phyloP scores from a whole-genome alignment of 225 moss, liverwort and hornwort genomes.

The Bryoerythrophyllum caledonicum region DNA sequence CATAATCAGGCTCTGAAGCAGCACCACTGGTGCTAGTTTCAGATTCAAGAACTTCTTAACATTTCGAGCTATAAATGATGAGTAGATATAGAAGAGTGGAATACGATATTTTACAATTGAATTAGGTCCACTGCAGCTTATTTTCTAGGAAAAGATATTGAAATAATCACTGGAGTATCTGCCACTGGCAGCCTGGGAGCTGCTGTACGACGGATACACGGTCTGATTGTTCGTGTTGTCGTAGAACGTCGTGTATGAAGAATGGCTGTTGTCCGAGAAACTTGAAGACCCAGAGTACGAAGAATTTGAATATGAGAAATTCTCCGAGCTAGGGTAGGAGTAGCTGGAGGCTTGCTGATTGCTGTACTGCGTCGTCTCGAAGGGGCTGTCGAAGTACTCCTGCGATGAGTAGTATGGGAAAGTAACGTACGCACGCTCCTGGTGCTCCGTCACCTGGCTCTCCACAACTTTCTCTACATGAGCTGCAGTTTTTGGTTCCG shows the following conservation, averaged over 20 bases:
- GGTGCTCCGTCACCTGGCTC: conserved; percentile 32
- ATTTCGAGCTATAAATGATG: not conserved
- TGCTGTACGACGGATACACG: conserved; percentile 15
- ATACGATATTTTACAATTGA: not conserved
- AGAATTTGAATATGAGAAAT: not conserved
- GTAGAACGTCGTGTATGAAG: conserved; percentile 9
- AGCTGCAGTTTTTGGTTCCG: not conserved
- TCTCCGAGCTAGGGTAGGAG: not conserved
- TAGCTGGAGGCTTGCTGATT: not conserved
- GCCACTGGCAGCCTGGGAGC: conserved; percentile 8
- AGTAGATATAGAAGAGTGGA: not conserved
- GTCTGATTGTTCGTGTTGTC: conserved; percentile 16
- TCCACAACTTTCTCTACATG: conserved; percentile 23
- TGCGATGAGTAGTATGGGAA: conserved; percentile 36
- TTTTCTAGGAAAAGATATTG: conserved; percentile 37
- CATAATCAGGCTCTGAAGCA: too few relatives aligned
- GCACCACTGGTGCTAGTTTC: too few relatives aligned
- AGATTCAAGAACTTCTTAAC: not conserved
- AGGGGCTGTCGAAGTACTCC: conserved; percentile 44
- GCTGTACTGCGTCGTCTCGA: conserved; percentile 16
- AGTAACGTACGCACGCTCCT: conserved; percentile 41
- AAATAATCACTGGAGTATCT: conserved; percentile 36
- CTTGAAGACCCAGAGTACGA: conserved; percentile 11
- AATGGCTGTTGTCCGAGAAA: not conserved
- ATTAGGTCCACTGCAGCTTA: not conserved